Percentiles rank a stretch among this genome's conserved stretches.
phyloP scores from a whole-genome alignment of 2,329 filamentous ascomycete genomes.

The Cladosporium austrohemisphaericum region DNA sequence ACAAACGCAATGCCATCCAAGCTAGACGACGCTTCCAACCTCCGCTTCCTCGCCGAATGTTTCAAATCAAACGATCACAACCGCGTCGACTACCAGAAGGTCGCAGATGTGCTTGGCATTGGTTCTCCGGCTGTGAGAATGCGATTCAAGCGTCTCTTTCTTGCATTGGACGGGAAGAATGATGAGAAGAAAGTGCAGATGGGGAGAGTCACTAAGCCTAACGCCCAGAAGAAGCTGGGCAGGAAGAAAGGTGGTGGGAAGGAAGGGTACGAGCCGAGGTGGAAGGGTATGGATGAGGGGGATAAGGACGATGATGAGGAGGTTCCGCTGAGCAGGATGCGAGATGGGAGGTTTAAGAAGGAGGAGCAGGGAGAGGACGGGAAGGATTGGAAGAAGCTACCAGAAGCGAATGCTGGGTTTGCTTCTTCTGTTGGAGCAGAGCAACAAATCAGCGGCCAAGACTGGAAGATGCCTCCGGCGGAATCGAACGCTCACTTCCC shows the following conservation, averaged over 20 bases:
- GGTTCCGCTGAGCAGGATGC: neutral
- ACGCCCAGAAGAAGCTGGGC: neutral
- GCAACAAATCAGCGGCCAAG: no score
- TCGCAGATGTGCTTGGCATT: constrained; percentile 18
- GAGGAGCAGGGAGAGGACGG: constrained; percentile 8
- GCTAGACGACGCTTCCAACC: constrained; percentile 17
- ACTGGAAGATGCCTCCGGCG: no score
- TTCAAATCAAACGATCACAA: constrained; percentile 16
- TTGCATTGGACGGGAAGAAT: constrained; percentile 8
- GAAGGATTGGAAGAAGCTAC: constrained; percentile 4
- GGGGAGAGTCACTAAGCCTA: neutral
- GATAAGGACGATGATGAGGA: constrained; percentile 16
- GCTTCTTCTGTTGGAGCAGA: no score
- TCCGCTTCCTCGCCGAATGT: constrained; percentile 21
- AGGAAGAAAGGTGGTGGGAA: constrained; percentile 4
- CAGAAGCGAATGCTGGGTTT: neutral
- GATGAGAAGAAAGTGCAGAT: neutral
- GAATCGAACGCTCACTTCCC: no score
- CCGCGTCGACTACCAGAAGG: constrained; percentile 18
- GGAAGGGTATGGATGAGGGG: constrained; percentile 15
- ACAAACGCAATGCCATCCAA: constrained; percentile 19
- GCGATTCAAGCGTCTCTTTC: constrained; percentile 17
- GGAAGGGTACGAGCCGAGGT: constrained; percentile 24
- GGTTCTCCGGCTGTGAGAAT: constrained; percentile 20
- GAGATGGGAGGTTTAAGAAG: neutral